These are phyloP conservation scores for Venturia pyrina DNA, from an alignment of 2,329 filamentous ascomycete genomes.

Conservation along the genomic window DNA sequence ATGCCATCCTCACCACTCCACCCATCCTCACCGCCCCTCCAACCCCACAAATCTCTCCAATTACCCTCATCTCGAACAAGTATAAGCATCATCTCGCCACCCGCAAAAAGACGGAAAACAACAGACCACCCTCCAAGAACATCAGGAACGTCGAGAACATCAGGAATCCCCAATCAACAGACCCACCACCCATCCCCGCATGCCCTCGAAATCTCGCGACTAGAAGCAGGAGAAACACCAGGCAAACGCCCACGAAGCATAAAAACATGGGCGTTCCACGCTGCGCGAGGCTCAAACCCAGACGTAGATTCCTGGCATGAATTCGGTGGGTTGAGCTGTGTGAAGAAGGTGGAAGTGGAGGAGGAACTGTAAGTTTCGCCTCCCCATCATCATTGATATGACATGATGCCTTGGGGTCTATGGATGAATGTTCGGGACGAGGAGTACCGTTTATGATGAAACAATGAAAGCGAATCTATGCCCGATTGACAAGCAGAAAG, in stretches of 20 bases:
- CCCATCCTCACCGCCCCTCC: neutral
- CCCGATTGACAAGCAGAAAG: too few relatives aligned
- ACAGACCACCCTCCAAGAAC: neutral
- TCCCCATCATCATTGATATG: too few relatives aligned
- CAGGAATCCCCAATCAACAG: neutral
- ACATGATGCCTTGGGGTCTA: too few relatives aligned
- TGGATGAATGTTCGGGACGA: too few relatives aligned
- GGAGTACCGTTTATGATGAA: too few relatives aligned
- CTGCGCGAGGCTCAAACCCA: neutral
- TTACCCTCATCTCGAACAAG: neutral
- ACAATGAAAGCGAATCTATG: too few relatives aligned
- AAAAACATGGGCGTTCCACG: conserved; percentile 6
- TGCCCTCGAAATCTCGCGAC: neutral
- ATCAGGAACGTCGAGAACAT: neutral
- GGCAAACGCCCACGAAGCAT: neutral
- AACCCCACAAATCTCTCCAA: neutral
- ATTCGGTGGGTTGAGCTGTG: conserved; percentile 9
- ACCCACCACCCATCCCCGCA: neutral
- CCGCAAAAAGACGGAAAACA: neutral
- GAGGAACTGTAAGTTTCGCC: neutral
- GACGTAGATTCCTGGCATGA: neutral
- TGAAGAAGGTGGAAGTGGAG: neutral
- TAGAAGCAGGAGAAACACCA: neutral
- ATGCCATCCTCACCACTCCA: neutral
- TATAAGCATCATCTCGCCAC: neutral